Percentiles rank a stretch among this genome's conserved stretches.
Evolutionary conservation across 306 rosid species (phyloP).

Genomic region (Senna siamea): DNA sequence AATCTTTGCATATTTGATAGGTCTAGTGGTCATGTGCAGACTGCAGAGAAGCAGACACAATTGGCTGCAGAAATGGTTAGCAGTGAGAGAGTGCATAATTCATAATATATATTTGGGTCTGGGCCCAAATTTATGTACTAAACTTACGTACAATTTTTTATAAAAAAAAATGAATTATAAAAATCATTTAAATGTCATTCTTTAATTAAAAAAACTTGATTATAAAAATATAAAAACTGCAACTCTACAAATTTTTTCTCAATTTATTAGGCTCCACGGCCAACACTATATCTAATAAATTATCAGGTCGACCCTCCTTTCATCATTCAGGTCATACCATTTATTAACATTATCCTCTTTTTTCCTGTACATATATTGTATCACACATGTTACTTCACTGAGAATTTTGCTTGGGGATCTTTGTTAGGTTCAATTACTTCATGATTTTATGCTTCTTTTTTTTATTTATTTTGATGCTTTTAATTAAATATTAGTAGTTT

Average conservation of each 20-base stretch:
- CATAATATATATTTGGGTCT: constrained; percentile 41
- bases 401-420: constrained; percentile 16
- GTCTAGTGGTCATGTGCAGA: constrained; percentile 60
- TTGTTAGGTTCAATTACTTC: too few relatives aligned
- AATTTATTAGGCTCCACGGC: constrained; percentile 45
- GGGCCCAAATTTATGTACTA: too few relatives aligned
- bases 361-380: constrained; percentile 34
- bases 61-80: constrained; percentile 38
- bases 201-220: too few relatives aligned
- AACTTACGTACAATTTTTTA: too few relatives aligned
- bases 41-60: constrained; percentile 47
- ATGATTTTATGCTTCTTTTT: too few relatives aligned
- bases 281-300: constrained; percentile 28
- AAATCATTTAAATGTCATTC: too few relatives aligned
- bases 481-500: too few relatives aligned
- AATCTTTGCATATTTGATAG: constrained; percentile 34
- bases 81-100: constrained; percentile 38
- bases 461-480: too few relatives aligned
- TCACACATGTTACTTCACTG: neutral
- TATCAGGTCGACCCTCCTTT: constrained; percentile 7
- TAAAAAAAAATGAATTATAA: too few relatives aligned
- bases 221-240: too few relatives aligned
- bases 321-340: constrained; percentile 26
- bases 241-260: too few relatives aligned
- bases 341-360: constrained; percentile 52